These are phyloP conservation scores for Yarrowia sp. DNA, from an alignment of 805 yeast species.

Conservation along the genomic window DNA sequence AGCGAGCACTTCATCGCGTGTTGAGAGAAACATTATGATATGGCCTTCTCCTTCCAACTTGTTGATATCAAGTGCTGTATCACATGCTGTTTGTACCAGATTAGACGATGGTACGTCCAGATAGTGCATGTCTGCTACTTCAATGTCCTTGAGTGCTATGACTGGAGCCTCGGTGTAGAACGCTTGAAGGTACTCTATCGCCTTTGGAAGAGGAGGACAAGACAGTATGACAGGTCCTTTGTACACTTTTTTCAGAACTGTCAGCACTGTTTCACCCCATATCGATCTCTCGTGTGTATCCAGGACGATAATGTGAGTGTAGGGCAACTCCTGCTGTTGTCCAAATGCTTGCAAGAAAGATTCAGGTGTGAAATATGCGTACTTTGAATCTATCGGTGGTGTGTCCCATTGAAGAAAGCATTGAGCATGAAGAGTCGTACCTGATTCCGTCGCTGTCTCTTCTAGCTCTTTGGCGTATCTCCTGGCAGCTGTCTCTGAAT, in stretches of 20 bases:
- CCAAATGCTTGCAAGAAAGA: constrained; percentile 3
- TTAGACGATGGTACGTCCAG: neutral
- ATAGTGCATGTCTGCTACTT: neutral
- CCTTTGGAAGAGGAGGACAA: neutral
- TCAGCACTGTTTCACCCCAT: constrained; percentile 2
- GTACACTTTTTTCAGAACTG: neutral
- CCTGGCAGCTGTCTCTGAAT: neutral
- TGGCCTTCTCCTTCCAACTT: neutral
- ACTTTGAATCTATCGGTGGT: neutral
- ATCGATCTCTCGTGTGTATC: constrained; percentile 7
- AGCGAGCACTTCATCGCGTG: neutral
- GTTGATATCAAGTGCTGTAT: neutral
- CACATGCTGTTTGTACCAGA: neutral
- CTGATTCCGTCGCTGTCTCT: neutral
- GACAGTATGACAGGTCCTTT: neutral
- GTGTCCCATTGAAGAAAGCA: neutral
- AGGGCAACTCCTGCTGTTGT: constrained; percentile 4
- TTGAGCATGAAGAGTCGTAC: neutral
- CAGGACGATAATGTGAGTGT: neutral
- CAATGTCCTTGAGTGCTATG: neutral
- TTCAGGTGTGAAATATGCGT: neutral
- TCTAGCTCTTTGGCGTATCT: neutral
- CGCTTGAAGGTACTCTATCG: neutral
- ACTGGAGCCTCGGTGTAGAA: neutral
- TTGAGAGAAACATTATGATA: neutral